Percentiles rank a stretch among this genome's conserved stretches.
Conservation (phyloP, 2,329 filamentous ascomycete genomes). For the Colletotrichum phormii region DNA sequence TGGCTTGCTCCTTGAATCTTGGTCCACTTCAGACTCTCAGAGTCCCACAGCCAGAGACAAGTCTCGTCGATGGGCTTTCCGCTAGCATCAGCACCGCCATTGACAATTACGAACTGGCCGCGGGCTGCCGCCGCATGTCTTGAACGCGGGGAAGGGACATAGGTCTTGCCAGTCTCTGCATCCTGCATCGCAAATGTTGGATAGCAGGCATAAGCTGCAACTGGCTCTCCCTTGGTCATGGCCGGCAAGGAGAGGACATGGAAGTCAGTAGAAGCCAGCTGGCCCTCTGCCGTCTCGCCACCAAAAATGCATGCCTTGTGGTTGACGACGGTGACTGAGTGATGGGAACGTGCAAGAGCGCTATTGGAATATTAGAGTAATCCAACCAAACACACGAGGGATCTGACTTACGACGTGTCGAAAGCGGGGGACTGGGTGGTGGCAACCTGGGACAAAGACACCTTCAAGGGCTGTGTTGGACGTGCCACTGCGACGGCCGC, state of each 20-base stretch:
- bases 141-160: constrained; percentile 47
- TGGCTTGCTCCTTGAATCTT: constrained; percentile 45
- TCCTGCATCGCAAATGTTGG: constrained; percentile 45
- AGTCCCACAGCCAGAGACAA: constrained; percentile 53
- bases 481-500: constrained; percentile 59
- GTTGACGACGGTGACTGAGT: constrained; percentile 64
- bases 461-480: constrained; percentile 63
- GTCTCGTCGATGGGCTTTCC: constrained; percentile 46
- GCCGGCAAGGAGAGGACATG: constrained; percentile 62
- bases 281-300: constrained; percentile 52
- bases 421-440: constrained; percentile 43
- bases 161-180: constrained; percentile 41
- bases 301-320: constrained; percentile 68
- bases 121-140: constrained; percentile 51
- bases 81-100: constrained; percentile 48
- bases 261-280: constrained; percentile 61
- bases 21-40: constrained; percentile 48
- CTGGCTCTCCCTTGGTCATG: constrained; percentile 46
- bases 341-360: constrained; percentile 58
- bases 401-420: constrained; percentile 43
- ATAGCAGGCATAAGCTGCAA: constrained; percentile 45
- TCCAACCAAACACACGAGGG: background rate
- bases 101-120: constrained; percentile 47
- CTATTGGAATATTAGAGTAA: constrained; percentile 32
- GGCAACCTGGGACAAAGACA: constrained; percentile 59